Evolutionary conservation across 1,284 basidiomycete species (phyloP), one percentile per base, ranked within the genome.

Genomic region (Trametes hirsuta): DNA sequence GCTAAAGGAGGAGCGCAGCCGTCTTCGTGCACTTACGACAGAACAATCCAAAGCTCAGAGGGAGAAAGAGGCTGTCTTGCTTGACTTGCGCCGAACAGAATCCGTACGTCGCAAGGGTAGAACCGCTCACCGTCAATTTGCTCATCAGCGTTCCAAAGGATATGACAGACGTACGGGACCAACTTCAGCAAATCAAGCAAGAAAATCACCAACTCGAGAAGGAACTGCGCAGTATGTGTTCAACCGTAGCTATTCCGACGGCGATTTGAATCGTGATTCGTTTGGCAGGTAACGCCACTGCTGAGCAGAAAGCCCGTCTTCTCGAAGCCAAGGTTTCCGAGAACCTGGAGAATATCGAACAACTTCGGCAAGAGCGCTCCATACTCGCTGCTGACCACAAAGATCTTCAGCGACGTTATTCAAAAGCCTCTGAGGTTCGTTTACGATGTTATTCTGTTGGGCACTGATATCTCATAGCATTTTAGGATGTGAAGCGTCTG

Each of bases 301-400:
- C 79, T 2, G 90, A 91, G 62, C 87, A 91, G 68, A 90, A 86
- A 66, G 84, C 85, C 10, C 83, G 87, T 18, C 74, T 84, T 15
- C 79, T 92, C 15, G 86, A 90, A 71, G 77, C 72, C 44, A 86
- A 82, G 60, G 83, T 90, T 6, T 73, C 80, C 21, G 86, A 88
- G 72, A 93, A 92, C 63, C 73, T 77, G 0, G 82, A 83, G 59
- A 82, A 83, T 5, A 90, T 93, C 53, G 84, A 90, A 40, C 83
- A 87, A 47, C 75, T 93, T 44, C 83, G 91, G 30, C 82, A 88
- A 64, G 91, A 93, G 68, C 86, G 91, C 3, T 81, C 86, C 21
- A 70, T 87, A 49, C 81, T 93, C 36, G 79, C 80, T 3, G 74
- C 76, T 21, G 87, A 92, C 61, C 84, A 91, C 70, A 90, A 90